Base-by-base conservation (phyloP, 805 yeast genomes). In the Komagataella kurtzmanii region DNA sequence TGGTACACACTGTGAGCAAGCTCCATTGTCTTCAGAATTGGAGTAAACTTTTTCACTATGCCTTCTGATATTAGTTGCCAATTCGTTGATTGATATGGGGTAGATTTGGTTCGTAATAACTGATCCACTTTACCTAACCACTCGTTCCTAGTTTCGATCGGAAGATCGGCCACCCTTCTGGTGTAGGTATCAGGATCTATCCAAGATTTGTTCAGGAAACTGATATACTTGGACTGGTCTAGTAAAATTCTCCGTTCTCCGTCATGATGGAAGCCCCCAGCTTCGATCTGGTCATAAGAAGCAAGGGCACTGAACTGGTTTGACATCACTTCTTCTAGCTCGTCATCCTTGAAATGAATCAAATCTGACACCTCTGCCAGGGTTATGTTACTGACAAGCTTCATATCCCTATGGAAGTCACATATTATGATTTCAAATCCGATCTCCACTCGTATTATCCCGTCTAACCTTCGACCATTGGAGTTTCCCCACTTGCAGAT, bases 341-440 rank as follows among this genome's bases (percentile, higher is more conserved):
- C 46, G 10, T 62, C 66, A 8, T 46, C 56, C 4, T 79, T 76
- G 51, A 77, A 65, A 1, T 64, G 70, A 6, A 75, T 50, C 12
- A 69, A 52, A 5, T 69, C 69, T 12, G 71, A 66, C 2, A 64
- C 64, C 53, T 65, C 61, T 2, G 65, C 58, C 47, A 77, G 54
- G 0, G 77, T 66, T 3, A 72, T 64, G 57, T 73, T 76, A 1
- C 76, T 70, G 6, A 79, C 69, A 40, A 80, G 55, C 52, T 71
- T 71, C 5, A 78, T 47, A 52, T 75, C 72, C n/a, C 48, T 50
- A n/a, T 59, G 52, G 61, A 81, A 80, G 58, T 80, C 79, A 64
- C 87, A 81, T 10, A 81, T 51, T 10, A 81, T 69, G n/a, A 80
- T 69, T 59, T 81, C 87, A 59, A 71, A 81, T 0, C 85, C 85